Evolutionary conservation across 352 stramenopile species (phyloP).

Genomic region (Saprolegnia parasitica): DNA sequence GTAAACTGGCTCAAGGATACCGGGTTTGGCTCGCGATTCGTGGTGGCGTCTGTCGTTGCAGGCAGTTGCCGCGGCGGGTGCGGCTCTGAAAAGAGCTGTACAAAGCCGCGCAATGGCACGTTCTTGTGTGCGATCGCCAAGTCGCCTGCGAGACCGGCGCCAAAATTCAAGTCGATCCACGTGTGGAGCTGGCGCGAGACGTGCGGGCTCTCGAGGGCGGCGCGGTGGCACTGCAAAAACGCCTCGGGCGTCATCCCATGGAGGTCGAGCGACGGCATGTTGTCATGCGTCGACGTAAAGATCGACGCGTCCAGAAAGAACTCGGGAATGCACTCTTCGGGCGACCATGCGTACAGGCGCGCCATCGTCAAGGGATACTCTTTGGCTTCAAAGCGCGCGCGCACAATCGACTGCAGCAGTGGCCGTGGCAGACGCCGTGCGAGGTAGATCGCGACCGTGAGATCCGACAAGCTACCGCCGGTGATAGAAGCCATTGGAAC

Average conservation of each 20-base stretch:
- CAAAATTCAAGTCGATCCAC: conserved; percentile 98
- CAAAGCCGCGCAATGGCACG: conserved; percentile 79
- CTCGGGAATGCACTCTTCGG: conserved; percentile 95
- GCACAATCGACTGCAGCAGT: conserved; percentile 81
- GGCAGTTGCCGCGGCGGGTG: conserved; percentile 35
- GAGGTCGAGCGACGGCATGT: conserved; percentile 68
- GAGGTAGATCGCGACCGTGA: conserved; percentile 96
- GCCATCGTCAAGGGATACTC: conserved; percentile 90
- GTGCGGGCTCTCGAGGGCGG: conserved; percentile 87
- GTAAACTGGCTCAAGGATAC: background rate
- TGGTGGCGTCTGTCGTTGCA: background rate
- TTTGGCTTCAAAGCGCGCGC: conserved; percentile 89
- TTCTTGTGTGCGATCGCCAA: conserved; percentile 87
- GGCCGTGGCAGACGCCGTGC: conserved; percentile 85
- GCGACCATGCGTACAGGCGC: conserved; percentile 92
- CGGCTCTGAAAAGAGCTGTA: conserved; percentile 52
- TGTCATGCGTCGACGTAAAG: conserved; percentile 77
- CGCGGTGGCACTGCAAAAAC: conserved; percentile 88
- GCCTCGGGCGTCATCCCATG: conserved; percentile 63
- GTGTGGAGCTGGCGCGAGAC: conserved; percentile 84
- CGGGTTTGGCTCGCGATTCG: background rate
- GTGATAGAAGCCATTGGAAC: background rate
- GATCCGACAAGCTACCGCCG: conserved; percentile 77
- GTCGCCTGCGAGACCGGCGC: conserved; percentile 70
- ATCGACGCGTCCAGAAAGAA: conserved; percentile 88